Conservation (phyloP, 1,284 basidiomycete genomes). For the Boletellus deceptivus region DNA sequence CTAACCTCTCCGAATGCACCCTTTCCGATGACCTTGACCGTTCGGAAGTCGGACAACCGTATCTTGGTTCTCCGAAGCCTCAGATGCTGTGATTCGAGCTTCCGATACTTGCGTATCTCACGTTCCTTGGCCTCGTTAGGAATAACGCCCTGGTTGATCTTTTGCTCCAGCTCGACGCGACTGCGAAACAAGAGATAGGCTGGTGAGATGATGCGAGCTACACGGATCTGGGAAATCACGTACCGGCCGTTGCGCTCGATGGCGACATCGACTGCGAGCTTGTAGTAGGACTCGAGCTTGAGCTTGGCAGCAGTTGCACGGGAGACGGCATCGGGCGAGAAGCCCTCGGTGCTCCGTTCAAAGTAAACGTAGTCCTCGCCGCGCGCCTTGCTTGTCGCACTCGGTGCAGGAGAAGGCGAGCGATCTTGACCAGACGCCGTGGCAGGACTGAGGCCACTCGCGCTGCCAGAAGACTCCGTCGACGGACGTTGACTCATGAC, state of each 20-base stretch:
- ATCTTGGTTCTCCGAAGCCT: slow-evolving; percentile 91
- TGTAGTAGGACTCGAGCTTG: slow-evolving; percentile 97
- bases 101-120: slow-evolving; percentile 87
- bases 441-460: slow-evolving; percentile 16
- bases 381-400: slow-evolving; percentile 29
- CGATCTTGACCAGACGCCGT: slow-evolving; percentile 24
- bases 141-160: slow-evolving; percentile 73
- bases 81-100: slow-evolving; percentile 89
- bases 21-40: slow-evolving; percentile 98
- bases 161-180: slow-evolving; percentile 91
- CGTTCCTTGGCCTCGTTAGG: slow-evolving; percentile 85
- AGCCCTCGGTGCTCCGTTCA: slow-evolving; percentile 80
- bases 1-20: slow-evolving; percentile 94
- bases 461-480: slow-evolving; percentile 23
- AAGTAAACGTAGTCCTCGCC: slow-evolving; percentile 89
- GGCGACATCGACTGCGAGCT: slow-evolving; percentile 87
- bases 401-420: slow-evolving; percentile 30
- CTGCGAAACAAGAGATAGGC: slow-evolving; percentile 40
- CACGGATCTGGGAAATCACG: slow-evolving; percentile 8
- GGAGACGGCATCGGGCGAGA: slow-evolving; percentile 87
- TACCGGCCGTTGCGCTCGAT: slow-evolving; percentile 69
- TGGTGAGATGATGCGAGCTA: slow-evolving; percentile 6
- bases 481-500: slow-evolving; percentile 33
- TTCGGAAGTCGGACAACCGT: slow-evolving; percentile 90
- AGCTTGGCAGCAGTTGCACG: slow-evolving; percentile 95